A percentile compares a stretch with the other conserved stretches of the same genome.
Conservation (phyloP, 768 basidiomycete genomes). For the Boletus patriciae region DNA sequence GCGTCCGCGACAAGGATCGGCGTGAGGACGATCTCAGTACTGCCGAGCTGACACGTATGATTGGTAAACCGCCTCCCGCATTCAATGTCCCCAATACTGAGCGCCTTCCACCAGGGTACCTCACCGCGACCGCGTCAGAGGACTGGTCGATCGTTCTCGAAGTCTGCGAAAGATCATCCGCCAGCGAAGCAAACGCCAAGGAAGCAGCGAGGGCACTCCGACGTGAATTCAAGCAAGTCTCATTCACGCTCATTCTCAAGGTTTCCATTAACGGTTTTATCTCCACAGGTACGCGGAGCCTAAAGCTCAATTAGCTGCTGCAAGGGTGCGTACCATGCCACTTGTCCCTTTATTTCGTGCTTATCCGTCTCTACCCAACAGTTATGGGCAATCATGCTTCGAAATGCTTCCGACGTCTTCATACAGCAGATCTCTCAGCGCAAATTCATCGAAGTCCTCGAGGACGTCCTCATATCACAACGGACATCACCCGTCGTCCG, state of each 20-base stretch:
- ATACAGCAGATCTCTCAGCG: slow-evolving; percentile 66
- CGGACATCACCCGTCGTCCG: slow-evolving; percentile 77
- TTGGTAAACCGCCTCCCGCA: slow-evolving; percentile 44
- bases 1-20: slow-evolving; percentile 30
- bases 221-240: slow-evolving; percentile 77
- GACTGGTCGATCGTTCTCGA: slow-evolving; percentile 82
- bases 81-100: neutral
- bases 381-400: slow-evolving; percentile 91
- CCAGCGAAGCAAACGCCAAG: slow-evolving; percentile 70
- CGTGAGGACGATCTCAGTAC: slow-evolving; percentile 46
- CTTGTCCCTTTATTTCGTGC: neutral
- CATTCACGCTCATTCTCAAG: slow-evolving; percentile 1
- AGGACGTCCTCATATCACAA: slow-evolving; percentile 63
- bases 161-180: slow-evolving; percentile 80
- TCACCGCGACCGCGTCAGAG: slow-evolving; percentile 77
- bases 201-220: slow-evolving; percentile 82
- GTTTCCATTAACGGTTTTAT: slow-evolving; percentile 6
- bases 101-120: slow-evolving; percentile 48
- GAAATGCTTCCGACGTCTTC: slow-evolving; percentile 73
- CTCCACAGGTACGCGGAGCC: slow-evolving; percentile 67
- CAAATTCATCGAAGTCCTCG: slow-evolving; percentile 79
- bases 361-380: slow-evolving; percentile 26
- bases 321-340: slow-evolving; percentile 51
- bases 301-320: slow-evolving; percentile 71
- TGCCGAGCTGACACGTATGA: slow-evolving; percentile 67